Conservation (phyloP, 2,329 filamentous ascomycete genomes). For the Fusarium nygamai region DNA sequence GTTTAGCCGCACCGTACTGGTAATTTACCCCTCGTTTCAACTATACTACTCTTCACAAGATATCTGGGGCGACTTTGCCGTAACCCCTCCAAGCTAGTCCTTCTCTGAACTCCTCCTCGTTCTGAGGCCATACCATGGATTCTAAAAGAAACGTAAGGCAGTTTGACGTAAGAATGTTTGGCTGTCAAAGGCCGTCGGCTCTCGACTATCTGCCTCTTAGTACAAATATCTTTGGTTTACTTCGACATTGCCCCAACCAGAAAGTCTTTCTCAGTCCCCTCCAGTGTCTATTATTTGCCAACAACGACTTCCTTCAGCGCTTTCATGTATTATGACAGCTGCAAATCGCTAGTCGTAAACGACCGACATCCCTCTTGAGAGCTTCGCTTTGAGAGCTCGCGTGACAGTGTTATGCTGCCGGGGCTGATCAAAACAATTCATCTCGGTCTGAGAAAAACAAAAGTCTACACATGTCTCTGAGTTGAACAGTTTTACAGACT, state of each 20-base stretch:
- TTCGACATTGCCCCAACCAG: neutral
- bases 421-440: neutral
- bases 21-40: neutral
- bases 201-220: no score
- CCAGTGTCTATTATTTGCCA: neutral
- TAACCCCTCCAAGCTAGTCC: neutral
- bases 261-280: neutral
- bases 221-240: neutral
- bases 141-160: neutral
- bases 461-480: no score
- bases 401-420: neutral
- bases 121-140: neutral
- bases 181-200: neutral
- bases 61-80: neutral
- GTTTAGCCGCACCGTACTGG: neutral
- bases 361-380: neutral
- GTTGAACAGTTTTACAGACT: no score
- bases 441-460: no score
- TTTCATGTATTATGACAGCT: no score
- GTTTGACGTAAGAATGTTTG: neutral
- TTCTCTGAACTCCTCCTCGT: no score
- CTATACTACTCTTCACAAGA: neutral
- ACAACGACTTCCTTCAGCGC: fast-evolving
- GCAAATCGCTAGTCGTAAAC: neutral
- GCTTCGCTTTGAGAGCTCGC: neutral